Percentiles rank a stretch among this genome's conserved stretches.
These are phyloP conservation scores for Hyaloperonospora arabidopsidis DNA, from an alignment of 352 stramenopile genomes.

Conservation along the genomic window DNA sequence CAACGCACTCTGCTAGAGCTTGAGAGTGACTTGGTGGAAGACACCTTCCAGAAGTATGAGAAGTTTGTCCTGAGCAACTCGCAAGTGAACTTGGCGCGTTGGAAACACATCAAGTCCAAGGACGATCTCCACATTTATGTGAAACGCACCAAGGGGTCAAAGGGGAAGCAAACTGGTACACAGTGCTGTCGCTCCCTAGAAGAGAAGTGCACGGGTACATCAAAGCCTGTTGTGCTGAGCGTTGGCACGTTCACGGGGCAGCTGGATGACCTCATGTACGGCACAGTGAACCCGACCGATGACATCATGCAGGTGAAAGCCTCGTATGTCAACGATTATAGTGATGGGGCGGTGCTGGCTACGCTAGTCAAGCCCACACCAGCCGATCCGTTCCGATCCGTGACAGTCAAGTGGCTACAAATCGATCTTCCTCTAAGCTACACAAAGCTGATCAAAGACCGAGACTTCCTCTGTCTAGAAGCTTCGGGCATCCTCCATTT, in stretches of 20 bases:
- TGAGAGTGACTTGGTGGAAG: constrained; percentile 14
- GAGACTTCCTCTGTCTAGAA: constrained; percentile 19
- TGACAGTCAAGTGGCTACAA: constrained; percentile 21
- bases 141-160: constrained; percentile 7
- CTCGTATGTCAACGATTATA: constrained; percentile 26
- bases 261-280: constrained; percentile 37
- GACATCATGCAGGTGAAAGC: constrained; percentile 35
- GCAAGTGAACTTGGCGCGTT: constrained; percentile 13
- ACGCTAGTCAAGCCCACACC: constrained; percentile 9
- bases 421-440: constrained; percentile 14
- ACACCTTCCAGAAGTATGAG: constrained; percentile 24
- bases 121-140: constrained; percentile 22
- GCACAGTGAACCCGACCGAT: constrained; percentile 26
- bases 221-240: constrained; percentile 14
- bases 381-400: constrained; percentile 10
- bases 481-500: constrained; percentile 15
- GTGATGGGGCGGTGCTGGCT: constrained; percentile 20
- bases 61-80: constrained; percentile 13
- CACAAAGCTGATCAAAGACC: constrained; percentile 14
- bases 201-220: background rate
- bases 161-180: background rate
- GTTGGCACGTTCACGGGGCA: constrained; percentile 23
- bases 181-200: background rate
- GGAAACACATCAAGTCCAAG: constrained; percentile 22
- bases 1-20: constrained; percentile 2